Evolutionary conservation across 352 stramenopile genomes (phyloP).

Genomic region (Phytophthora fragariae): DNA sequence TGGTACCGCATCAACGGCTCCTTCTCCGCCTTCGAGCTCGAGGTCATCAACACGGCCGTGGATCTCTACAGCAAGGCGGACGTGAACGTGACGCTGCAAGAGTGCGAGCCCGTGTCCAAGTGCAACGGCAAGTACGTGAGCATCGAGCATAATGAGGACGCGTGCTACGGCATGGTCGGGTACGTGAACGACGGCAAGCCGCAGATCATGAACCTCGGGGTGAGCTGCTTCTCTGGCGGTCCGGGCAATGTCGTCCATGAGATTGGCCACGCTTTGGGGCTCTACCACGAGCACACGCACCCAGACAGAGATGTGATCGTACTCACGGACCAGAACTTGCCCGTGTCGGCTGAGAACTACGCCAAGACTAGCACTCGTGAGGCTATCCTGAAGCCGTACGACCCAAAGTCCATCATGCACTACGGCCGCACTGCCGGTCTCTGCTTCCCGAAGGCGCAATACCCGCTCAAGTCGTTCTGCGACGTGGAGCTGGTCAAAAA

Average conservation of each 20-base stretch:
- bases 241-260: constrained; percentile 68
- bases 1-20: constrained; percentile 73
- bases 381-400: constrained; percentile 70
- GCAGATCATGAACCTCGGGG: constrained; percentile 75
- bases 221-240: constrained; percentile 68
- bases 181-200: constrained; percentile 71
- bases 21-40: constrained; percentile 54
- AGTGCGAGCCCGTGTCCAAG: constrained; percentile 63
- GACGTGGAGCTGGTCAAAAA: constrained; percentile 70
- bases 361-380: constrained; percentile 54
- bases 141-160: constrained; percentile 74
- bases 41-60: constrained; percentile 66
- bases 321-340: constrained; percentile 66
- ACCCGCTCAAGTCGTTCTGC: constrained; percentile 71
- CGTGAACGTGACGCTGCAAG: constrained; percentile 68
- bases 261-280: constrained; percentile 66
- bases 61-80: constrained; percentile 64
- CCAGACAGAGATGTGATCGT: constrained; percentile 73
- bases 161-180: constrained; percentile 78
- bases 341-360: constrained; percentile 74
- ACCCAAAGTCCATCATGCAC: constrained; percentile 83
- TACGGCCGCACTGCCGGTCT: constrained; percentile 68
- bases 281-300: constrained; percentile 83
- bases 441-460: constrained; percentile 75
- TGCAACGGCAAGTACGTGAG: constrained; percentile 78